A percentile compares a stretch with the other conserved stretches of the same genome.
Conservation (phyloP, 305 asterid species). For the Fraxinus sp. region DNA sequence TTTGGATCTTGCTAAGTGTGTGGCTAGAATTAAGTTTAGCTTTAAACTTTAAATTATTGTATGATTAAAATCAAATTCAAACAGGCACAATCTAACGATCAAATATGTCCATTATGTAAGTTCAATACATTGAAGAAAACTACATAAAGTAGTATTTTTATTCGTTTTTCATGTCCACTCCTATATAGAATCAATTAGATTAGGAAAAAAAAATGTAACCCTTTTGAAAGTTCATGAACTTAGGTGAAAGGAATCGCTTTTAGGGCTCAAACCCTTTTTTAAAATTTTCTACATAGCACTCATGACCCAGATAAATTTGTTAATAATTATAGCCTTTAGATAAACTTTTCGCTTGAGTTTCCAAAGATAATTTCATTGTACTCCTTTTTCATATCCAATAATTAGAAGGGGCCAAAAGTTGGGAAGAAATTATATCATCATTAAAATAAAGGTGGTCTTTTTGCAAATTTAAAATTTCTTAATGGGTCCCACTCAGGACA, state of each 20-base stretch:
- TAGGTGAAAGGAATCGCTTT: neutral
- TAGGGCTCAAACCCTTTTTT: neutral
- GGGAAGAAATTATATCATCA: neutral
- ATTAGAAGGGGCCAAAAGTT: neutral
- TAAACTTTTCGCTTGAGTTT: neutral
- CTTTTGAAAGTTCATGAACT: neutral
- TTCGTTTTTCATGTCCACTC: neutral
- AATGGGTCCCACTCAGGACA: slow-evolving; percentile 4
- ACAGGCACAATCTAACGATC: neutral
- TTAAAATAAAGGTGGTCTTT: neutral
- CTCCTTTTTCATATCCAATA: neutral
- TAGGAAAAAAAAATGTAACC: neutral
- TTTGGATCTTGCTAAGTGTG: neutral
- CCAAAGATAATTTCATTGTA: neutral
- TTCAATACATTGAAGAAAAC: neutral
- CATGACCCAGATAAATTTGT: slow-evolving; percentile 9
- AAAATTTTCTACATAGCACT: slow-evolving; percentile 18
- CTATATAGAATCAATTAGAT: neutral
- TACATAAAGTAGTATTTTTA: neutral
- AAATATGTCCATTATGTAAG: neutral
- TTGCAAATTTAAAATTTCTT: neutral
- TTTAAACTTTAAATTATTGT: neutral
- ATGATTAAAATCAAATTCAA: neutral
- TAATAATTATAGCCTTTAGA: neutral
- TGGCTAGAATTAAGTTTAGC: neutral